These are phyloP conservation scores for Skeletonema grethae DNA, from an alignment of 108 stramenopile species.

Conservation along the genomic window DNA sequence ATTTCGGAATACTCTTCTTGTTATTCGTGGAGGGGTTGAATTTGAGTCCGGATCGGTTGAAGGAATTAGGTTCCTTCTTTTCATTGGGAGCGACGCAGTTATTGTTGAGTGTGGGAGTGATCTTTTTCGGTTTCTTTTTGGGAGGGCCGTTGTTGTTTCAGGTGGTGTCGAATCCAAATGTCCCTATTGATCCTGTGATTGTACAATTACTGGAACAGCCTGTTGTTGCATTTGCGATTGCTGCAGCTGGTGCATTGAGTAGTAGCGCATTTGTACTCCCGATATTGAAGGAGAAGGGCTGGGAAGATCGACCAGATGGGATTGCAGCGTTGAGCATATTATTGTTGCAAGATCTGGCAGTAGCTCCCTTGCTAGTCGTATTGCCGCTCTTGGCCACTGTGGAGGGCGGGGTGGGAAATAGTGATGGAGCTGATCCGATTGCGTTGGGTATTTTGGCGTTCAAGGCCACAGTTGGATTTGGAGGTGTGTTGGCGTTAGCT, in stretches of 20 bases:
- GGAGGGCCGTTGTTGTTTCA: conserved; percentile 62
- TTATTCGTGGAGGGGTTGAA: conserved; percentile 73
- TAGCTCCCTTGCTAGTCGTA: conserved; percentile 72
- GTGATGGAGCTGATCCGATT: conserved; percentile 44
- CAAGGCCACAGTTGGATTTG: conserved; percentile 78
- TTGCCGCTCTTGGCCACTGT: conserved; percentile 62
- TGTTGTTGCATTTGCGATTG: conserved; percentile 70
- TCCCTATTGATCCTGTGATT: conserved; percentile 63
- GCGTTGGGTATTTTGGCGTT: conserved; percentile 57
- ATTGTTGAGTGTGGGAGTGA: conserved; percentile 53
- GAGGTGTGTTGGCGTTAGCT: conserved; percentile 60
- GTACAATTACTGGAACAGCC: conserved; percentile 64
- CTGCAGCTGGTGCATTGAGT: conserved; percentile 65
- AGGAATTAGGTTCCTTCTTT: conserved; percentile 60
- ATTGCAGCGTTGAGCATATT: conserved; percentile 68
- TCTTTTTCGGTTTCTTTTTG: conserved; percentile 64
- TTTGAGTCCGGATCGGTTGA: conserved; percentile 60
- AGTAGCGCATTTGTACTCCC: conserved; percentile 72
- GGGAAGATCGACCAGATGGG: conserved; percentile 65
- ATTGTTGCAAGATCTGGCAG: conserved; percentile 74
- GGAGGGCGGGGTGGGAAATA: conserved; percentile 44
- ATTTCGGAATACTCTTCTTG: conserved; percentile 82
- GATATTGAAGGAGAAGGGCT: conserved; percentile 67
- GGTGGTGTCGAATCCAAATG: conserved; percentile 52
- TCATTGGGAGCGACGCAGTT: conserved; percentile 63